A percentile compares a stretch with the other conserved stretches of the same genome.
Conservation (phyloP, 2,329 filamentous ascomycete species). For the Neonectria coccinea region DNA sequence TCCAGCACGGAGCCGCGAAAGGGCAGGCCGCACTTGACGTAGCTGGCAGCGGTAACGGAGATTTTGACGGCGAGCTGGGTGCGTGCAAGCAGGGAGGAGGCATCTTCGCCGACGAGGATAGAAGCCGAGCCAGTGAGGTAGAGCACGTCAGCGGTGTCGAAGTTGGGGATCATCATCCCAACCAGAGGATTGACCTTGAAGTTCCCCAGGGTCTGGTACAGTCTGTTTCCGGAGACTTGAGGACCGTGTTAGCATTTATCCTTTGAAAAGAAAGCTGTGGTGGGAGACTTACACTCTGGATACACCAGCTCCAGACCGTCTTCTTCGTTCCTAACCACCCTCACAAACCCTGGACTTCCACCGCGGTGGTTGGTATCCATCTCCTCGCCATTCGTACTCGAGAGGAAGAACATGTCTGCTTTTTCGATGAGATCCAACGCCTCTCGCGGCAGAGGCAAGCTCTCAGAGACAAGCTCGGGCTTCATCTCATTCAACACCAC, state of each 20-base stretch:
- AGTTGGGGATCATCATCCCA: conserved; percentile 80
- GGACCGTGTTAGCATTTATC: conserved; percentile 25
- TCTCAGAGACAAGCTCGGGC: conserved; percentile 61
- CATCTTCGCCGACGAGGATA: conserved; percentile 73
- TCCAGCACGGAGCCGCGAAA: conserved; percentile 73
- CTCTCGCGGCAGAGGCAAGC: conserved; percentile 59
- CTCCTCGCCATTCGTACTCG: conserved; percentile 71
- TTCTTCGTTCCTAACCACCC: conserved; percentile 70
- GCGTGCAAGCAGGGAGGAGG: conserved; percentile 71
- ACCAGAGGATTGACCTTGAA: conserved; percentile 73
- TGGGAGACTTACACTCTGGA: conserved; percentile 71
- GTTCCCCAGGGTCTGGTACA: conserved; percentile 89
- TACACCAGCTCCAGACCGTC: conserved; percentile 70
- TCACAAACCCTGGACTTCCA: conserved; percentile 78
- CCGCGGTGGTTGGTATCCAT: conserved; percentile 91
- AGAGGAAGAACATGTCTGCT: conserved; percentile 83
- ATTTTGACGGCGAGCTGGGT: conserved; percentile 80
- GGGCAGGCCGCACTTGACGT: conserved; percentile 73
- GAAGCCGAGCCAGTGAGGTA: conserved; percentile 78
- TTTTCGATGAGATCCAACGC: conserved; percentile 70
- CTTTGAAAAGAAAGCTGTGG: neutral
- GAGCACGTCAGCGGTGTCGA: conserved; percentile 76
- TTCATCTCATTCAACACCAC: conserved; percentile 62
- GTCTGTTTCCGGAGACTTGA: conserved; percentile 77
- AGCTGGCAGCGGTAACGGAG: conserved; percentile 68